Evolutionary conservation across 2,329 filamentous ascomycete species (phyloP), one percentile per base, ranked within the genome.

Genomic region (Stagonosporopsis vannaccii): DNA sequence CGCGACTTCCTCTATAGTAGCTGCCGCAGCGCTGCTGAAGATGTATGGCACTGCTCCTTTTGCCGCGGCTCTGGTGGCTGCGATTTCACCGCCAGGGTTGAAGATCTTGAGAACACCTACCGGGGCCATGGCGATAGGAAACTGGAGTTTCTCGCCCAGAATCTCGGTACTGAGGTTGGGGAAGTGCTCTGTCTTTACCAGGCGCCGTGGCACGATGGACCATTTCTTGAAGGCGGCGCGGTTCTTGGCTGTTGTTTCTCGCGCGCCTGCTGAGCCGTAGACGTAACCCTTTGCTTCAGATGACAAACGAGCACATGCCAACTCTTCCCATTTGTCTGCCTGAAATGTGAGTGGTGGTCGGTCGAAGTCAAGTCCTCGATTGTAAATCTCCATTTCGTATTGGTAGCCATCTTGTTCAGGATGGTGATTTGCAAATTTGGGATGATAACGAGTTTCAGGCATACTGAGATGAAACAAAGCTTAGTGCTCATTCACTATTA

Each of bases 41-140:
- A 85, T 85, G 67, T 85, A 90, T 0, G 89, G 87, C 0, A 91
- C 79, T 1, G 80, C 78, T 88, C 78, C 78, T 37, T 85, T 81
- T 1, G 81, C 80, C 51, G 86, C 89, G 1, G 85, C 85, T 28
- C 79, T 75, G 0, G 88, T 85, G 0, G 85, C 80, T 0, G 85
- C 87, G 0, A 81, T 77, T 63, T 91, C 88, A n/a, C 82, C 84
- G 60, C 89, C 84, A 0, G 79, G 71, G 62, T 91, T 87, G 72
- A 89, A 88, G 23, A 89, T 84, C 0, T 77, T 77, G 61, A 90
- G 86, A 0, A 90, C 86, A 0, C 89, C 88, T 1, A 91, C 78
- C 0, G 88, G 88, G 2, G 87, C 87, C 74, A 89, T 82, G 2
- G 89, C 70, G 1, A 89, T 66, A 0, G 85, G 86, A 3, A 74